Evolutionary conservation across 2,329 filamentous ascomycete species (phyloP).

Genomic region (Zasmidium angulare): DNA sequence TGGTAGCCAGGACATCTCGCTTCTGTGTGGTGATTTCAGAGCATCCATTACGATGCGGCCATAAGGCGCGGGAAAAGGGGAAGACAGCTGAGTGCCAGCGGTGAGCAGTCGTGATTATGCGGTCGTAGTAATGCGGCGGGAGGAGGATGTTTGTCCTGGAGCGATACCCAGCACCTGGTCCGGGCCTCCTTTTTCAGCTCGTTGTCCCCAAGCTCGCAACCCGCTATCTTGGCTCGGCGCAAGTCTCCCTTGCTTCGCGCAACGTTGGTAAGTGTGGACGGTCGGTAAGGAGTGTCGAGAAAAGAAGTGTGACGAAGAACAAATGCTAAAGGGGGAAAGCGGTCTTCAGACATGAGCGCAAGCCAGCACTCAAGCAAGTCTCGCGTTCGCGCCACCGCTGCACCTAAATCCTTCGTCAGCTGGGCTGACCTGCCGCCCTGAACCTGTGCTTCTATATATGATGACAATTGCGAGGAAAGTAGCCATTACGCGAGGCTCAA

Average conservation of each 20-base stretch:
- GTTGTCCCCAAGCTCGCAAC: not conserved
- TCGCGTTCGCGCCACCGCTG: not conserved
- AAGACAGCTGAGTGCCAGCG: not conserved
- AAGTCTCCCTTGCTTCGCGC: not conserved
- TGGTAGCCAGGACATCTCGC: slow-evolving; percentile 18
- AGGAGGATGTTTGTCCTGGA: not conserved
- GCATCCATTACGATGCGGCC: slow-evolving; percentile 10
- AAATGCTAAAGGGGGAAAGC: not conserved
- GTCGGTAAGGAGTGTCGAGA: not conserved
- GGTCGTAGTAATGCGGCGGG: not conserved
- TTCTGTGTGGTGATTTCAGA: slow-evolving; percentile 10
- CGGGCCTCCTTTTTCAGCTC: not conserved
- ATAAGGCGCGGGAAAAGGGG: not conserved
- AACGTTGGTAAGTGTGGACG: not conserved
- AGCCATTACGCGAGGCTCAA: no score
- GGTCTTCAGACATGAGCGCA: not conserved
- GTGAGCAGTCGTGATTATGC: not conserved
- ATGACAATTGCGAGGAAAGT: not conserved
- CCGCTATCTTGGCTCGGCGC: not conserved
- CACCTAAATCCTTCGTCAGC: not conserved
- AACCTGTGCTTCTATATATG: not conserved
- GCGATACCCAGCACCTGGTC: not conserved
- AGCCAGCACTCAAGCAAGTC: not conserved
- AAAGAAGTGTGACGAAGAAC: not conserved
- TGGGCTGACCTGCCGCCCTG: not conserved